phyloP scores from a whole-genome alignment of 2,329 filamentous ascomycete genomes.

The Trichoderma harzianum region DNA sequence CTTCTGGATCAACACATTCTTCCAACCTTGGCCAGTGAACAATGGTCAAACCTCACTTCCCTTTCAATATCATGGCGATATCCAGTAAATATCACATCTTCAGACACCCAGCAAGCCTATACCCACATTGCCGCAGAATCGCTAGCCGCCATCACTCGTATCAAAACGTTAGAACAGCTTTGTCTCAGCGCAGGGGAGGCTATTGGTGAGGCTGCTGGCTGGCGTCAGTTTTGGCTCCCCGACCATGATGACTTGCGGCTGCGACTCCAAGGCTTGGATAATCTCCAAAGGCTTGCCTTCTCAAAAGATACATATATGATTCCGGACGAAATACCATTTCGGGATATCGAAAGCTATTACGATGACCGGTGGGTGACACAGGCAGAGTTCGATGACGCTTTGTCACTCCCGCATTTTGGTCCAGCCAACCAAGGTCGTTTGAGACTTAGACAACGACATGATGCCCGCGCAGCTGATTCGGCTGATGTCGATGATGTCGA shows the following conservation, averaged over 20 bases:
- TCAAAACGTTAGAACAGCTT: background rate
- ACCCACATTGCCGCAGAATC: background rate
- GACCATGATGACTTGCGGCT: background rate
- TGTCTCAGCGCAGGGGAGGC: background rate
- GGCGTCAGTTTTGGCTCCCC: background rate
- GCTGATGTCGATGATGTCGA: background rate
- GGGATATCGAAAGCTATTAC: background rate
- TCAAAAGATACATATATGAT: background rate
- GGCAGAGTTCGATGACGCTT: background rate
- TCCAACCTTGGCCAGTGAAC: background rate
- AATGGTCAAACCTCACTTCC: background rate
- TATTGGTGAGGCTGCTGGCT: background rate
- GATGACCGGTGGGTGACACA: background rate
- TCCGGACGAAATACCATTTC: background rate
- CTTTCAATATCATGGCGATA: constrained; percentile 1
- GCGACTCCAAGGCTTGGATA: background rate
- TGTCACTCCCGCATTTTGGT: background rate
- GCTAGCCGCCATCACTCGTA: background rate
- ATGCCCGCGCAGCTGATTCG: background rate
- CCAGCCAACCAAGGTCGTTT: background rate
- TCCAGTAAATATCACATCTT: background rate
- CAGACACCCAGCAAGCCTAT: background rate
- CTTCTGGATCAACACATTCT: background rate
- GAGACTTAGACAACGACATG: background rate
- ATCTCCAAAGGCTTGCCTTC: background rate